These are phyloP conservation scores for Pilobolus umbonatus DNA, from an alignment of 192 early-diverging fungal species.

Conservation along the genomic window DNA sequence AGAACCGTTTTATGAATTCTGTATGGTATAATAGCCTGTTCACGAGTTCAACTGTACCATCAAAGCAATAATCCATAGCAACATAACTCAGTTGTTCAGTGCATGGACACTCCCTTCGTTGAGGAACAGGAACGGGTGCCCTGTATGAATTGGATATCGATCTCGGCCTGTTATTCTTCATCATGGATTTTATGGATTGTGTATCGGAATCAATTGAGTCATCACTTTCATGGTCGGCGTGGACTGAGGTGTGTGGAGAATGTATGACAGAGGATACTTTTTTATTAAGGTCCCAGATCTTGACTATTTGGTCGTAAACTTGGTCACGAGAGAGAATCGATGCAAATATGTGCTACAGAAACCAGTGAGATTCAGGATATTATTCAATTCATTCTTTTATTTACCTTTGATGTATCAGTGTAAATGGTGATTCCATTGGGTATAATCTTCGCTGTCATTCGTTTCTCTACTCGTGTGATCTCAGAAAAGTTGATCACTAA, in stretches of 20 bases:
- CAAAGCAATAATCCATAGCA: constrained; percentile 37
- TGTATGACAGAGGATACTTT: constrained; percentile 3
- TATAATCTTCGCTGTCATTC: constrained; percentile 80
- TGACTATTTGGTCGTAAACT: constrained; percentile 65
- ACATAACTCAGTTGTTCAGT: constrained; percentile 41
- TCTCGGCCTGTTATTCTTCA: constrained; percentile 5
- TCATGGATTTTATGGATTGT: too few relatives aligned
- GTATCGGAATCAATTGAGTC: constrained; percentile 9
- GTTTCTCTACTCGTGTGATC: constrained; percentile 77
- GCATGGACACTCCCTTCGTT: constrained; percentile 44
- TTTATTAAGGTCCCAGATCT: constrained; percentile 48
- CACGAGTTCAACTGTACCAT: constrained; percentile 39
- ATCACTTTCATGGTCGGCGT: background rate
- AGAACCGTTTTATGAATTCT: constrained; percentile 37
- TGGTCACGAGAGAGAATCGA: constrained; percentile 84
- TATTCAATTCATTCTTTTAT: background rate
- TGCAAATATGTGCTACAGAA: constrained; percentile 63
- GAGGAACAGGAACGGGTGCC: too few relatives aligned
- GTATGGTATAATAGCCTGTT: constrained; percentile 48
- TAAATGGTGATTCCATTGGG: constrained; percentile 84
- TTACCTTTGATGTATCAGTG: constrained; percentile 56
- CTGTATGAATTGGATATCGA: constrained; percentile 14
- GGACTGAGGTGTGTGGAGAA: background rate
- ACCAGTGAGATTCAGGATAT: constrained; percentile 3
- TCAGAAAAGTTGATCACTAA: constrained; percentile 72